These are phyloP conservation scores for Rhodocollybia butyracea DNA, from an alignment of 768 basidiomycete genomes.

Conservation along the genomic window DNA sequence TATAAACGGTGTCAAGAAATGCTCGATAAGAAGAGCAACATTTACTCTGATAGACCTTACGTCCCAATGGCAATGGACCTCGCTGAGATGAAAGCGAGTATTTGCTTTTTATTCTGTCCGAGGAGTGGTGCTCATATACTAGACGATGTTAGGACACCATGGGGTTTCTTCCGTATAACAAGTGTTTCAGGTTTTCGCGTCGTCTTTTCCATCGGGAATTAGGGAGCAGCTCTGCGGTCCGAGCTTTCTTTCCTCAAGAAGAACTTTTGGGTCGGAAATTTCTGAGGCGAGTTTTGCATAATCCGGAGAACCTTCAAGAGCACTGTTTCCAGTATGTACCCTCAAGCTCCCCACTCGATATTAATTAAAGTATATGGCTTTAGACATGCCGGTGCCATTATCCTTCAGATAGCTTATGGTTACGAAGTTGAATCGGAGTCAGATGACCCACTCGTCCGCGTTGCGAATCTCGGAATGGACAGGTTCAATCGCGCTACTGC, in stretches of 20 bases:
- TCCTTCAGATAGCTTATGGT: conserved; percentile 11
- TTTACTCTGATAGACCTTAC: conserved; percentile 38
- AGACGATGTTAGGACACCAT: conserved; percentile 31
- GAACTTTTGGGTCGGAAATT: conserved; percentile 32
- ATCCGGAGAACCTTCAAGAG: conserved; percentile 26
- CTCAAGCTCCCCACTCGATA: not conserved
- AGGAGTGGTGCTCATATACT: conserved; percentile 17
- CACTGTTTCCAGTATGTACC: conserved; percentile 31
- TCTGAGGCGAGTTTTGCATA: conserved; percentile 29
- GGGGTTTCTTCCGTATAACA: conserved; percentile 35
- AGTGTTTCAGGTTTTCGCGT: conserved; percentile 33
- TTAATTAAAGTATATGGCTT: not conserved
- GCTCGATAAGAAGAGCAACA: conserved; percentile 21
- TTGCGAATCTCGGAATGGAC: conserved; percentile 10
- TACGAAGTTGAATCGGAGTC: conserved; percentile 9
- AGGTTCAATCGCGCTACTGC: conserved; percentile 8
- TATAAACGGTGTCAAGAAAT: conserved; percentile 15
- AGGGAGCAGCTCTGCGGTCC: conserved; percentile 31
- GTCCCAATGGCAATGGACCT: conserved; percentile 29
- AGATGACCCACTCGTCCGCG: conserved; percentile 12
- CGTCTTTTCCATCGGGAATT: conserved; percentile 33
- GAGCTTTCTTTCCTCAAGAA: conserved; percentile 25
- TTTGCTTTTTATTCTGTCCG: conserved; percentile 14
- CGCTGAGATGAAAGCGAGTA: conserved; percentile 12
- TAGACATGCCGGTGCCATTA: conserved; percentile 14